Evolutionary conservation across 148 eudicot species (phyloP).

Genomic region (Chenopodium album): DNA sequence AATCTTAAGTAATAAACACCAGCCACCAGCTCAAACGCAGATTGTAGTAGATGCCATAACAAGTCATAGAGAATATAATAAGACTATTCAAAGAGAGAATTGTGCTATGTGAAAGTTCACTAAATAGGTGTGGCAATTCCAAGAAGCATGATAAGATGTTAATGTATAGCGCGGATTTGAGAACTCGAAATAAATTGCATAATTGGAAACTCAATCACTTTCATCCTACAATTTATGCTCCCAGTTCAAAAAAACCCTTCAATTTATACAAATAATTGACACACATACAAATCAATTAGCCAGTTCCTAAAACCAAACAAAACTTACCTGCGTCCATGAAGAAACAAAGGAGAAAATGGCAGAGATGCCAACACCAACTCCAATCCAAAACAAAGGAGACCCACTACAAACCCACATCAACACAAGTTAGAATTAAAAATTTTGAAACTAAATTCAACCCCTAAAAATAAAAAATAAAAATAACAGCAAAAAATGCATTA

Average conservation of each 20-base stretch:
- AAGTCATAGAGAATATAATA: no score
- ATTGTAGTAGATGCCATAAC: neutral
- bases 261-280: neutral
- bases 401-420: conserved; percentile 45
- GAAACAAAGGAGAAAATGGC: conserved; percentile 82
- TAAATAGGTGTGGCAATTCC: neutral
- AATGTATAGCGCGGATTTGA: neutral
- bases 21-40: neutral
- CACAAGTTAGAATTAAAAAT: conserved; percentile 3
- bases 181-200: neutral
- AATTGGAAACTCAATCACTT: neutral
- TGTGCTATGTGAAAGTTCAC: neutral
- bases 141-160: neutral
- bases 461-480: neutral
- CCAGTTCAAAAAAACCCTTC: neutral
- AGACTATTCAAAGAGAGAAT: neutral
- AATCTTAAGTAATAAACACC: neutral
- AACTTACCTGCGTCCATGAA: conserved; percentile 62
- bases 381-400: conserved; percentile 94
- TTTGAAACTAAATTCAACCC: conserved; percentile 6
- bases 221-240: neutral
- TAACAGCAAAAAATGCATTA: neutral
- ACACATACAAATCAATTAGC: neutral
- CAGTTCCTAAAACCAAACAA: neutral
- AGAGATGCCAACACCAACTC: conserved; percentile 89